Evolutionary conservation across 1,139 yeast species (phyloP).

Genomic region (Yamadazyma triangularis): DNA sequence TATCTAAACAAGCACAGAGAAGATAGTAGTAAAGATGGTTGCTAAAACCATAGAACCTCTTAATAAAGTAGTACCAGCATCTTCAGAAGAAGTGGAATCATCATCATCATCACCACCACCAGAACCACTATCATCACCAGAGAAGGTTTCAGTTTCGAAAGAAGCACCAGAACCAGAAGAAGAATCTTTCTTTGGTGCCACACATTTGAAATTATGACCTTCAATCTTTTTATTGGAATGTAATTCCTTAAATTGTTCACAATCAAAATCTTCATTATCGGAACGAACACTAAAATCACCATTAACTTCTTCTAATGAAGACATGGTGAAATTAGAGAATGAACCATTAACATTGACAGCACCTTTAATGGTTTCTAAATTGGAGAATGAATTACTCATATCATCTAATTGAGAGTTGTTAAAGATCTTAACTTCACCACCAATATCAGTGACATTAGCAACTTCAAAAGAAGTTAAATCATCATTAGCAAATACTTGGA

Average conservation of each 20-base stretch:
- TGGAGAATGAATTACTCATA: slow-evolving; percentile 25
- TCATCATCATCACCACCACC: slow-evolving; percentile 6
- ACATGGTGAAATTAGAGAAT: slow-evolving; percentile 37
- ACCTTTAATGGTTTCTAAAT: slow-evolving; percentile 35
- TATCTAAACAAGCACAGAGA: slow-evolving; percentile 8
- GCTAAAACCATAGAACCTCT: slow-evolving; percentile 9
- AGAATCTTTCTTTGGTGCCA: slow-evolving; percentile 26
- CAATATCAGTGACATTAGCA: slow-evolving; percentile 29
- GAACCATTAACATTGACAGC: slow-evolving; percentile 40
- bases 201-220: slow-evolving; percentile 45
- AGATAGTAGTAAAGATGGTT: slow-evolving; percentile 2
- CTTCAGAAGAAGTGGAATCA: slow-evolving; percentile 8
- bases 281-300: slow-evolving; percentile 41
- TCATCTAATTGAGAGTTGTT: slow-evolving; percentile 40
- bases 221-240: slow-evolving; percentile 30
- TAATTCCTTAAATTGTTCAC: slow-evolving; percentile 31
- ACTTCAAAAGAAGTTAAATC: slow-evolving; percentile 30
- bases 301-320: slow-evolving; percentile 33
- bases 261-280: slow-evolving; percentile 36
- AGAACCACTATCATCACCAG: slow-evolving; percentile 8
- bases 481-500: slow-evolving; percentile 42
- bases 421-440: slow-evolving; percentile 41
- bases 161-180: slow-evolving; percentile 11
- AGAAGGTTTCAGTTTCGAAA: slow-evolving; percentile 14
- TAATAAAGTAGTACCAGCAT: slow-evolving; percentile 6